phyloP scores from a whole-genome alignment of 164 flowering plant species.

The Taxillus chinensis region DNA sequence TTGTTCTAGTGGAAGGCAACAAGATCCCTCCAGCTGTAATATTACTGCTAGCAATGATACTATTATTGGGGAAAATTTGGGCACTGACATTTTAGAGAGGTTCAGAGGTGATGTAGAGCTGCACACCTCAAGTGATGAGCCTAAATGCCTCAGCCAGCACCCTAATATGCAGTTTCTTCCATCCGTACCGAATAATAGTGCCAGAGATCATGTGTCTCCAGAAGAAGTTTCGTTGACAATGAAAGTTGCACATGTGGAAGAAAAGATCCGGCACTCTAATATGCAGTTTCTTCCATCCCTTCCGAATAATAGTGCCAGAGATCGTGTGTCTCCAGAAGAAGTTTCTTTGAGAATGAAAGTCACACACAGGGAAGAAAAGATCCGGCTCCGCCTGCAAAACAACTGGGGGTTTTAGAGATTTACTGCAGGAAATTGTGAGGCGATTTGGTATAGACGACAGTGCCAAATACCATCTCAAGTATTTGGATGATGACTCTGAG shows the following conservation, averaged over 20 bases:
- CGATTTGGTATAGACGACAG: conserved; percentile 47
- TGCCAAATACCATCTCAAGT: conserved; percentile 44
- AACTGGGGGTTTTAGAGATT: conserved; percentile 48
- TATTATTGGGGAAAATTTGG: conserved; percentile 17
- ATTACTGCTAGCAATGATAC: conserved; percentile 18
- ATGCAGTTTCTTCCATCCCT: conserved; percentile 24
- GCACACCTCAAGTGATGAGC: conserved; percentile 19
- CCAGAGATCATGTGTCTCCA: conserved; percentile 1
- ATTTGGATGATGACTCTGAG: conserved; percentile 75
- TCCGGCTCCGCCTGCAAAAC: conserved; percentile 56
- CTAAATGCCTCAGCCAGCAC: conserved; percentile 11
- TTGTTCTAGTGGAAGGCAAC: conserved; percentile 22
- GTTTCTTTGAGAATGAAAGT: conserved; percentile 46
- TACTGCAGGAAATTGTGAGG: conserved; percentile 47
- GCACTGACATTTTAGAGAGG: conserved; percentile 14
- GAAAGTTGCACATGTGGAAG: conserved; percentile 59
- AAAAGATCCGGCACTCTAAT: conserved; percentile 38
- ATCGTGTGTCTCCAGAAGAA: conserved; percentile 10
- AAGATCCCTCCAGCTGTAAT: conserved; percentile 8
- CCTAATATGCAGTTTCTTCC: conserved; percentile 7
- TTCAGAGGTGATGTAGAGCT: conserved; percentile 24
- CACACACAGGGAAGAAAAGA: conserved; percentile 49
- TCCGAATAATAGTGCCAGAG: conserved; percentile 10
- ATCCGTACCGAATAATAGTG: background rate
- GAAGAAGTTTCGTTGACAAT: conserved; percentile 29